Conservation (phyloP, 1,284 basidiomycete species). For the Boletus smithii region DNA sequence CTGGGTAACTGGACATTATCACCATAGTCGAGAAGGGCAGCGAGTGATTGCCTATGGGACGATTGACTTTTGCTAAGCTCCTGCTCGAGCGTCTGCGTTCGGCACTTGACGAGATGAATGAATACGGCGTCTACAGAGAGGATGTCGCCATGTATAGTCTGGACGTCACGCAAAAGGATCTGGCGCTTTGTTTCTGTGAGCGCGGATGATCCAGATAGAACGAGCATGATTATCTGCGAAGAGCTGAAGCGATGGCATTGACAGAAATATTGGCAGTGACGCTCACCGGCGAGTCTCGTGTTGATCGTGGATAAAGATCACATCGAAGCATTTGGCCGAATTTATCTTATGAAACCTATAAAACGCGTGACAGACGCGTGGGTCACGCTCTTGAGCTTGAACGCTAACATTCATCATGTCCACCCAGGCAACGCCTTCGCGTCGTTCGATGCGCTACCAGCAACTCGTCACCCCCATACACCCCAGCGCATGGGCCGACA, state of each 20-base stretch:
- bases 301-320: constrained; percentile 1
- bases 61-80: constrained; percentile 50
- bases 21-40: constrained; percentile 84
- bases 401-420: constrained; percentile 17
- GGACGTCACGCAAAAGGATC: constrained; percentile 64
- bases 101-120: constrained; percentile 80
- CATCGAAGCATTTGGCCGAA: neutral
- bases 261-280: neutral
- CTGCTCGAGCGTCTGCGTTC: constrained; percentile 44
- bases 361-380: constrained; percentile 27
- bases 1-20: constrained; percentile 61
- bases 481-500: constrained; percentile 28
- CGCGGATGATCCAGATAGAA: constrained; percentile 70
- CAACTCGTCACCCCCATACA: constrained; percentile 44
- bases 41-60: constrained; percentile 53
- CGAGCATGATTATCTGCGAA: constrained; percentile 49
- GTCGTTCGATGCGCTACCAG: constrained; percentile 54
- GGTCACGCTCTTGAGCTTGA: constrained; percentile 12
- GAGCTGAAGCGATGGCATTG: neutral
- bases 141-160: constrained; percentile 52
- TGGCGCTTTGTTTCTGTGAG: constrained; percentile 71
- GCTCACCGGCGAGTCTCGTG: constrained; percentile 16
- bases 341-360: constrained; percentile 2
- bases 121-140: constrained; percentile 79
- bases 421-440: constrained; percentile 30